Base-by-base conservation (phyloP, 495 filamentous ascomycete species). In the Talaromyces borbonicus region DNA sequence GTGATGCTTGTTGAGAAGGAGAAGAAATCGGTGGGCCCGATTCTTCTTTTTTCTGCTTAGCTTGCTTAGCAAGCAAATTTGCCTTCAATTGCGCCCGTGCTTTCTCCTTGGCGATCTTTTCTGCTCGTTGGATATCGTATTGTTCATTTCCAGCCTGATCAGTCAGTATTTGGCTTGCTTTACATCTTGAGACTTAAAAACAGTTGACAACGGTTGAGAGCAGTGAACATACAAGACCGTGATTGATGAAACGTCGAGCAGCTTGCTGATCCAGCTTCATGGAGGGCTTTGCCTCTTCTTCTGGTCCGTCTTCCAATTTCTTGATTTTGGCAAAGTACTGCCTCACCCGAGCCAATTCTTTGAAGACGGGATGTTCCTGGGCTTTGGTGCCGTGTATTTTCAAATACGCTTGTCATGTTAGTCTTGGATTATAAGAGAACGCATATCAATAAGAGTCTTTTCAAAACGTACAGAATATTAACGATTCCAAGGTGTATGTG, bases 281-380 rank as follows among this genome's bases (percentile, higher is more conserved):
- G 18, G 74, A 72, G 48, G 77, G 72, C 43, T 72, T 69, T 37
- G 71, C 69, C 0, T 75, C 62, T 23, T 64, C 65, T 35, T 72
- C 69, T 0, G 76, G 65, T 24, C 63, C 65, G 1, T 52, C 62
- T 57, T 85, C 78, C 41, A 77, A 64, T 25, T 57, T 63, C 58
- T 93, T 84, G 55, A 96, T 89, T 68, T 97, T 98, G n/a, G 79
- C 78, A 56, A 93, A 89, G 62, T 96, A 96, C 59, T 89, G 83
- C 58, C 77, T 86, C 42, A 96, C 82, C 39, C 92, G 78, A 4
- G 77, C 79, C 44, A 98, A 71, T 68, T 98, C 92, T 37, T 68
- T 69, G 64, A 85, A 90, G 45, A 97, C 77, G 19, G 88, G 76
- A 56, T 97, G 93, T 42, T 85, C 74, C 59, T 83, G 86, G 9